phyloP scores from a whole-genome alignment of 2,329 filamentous ascomycete species.

The Xylariaceae sp. region DNA sequence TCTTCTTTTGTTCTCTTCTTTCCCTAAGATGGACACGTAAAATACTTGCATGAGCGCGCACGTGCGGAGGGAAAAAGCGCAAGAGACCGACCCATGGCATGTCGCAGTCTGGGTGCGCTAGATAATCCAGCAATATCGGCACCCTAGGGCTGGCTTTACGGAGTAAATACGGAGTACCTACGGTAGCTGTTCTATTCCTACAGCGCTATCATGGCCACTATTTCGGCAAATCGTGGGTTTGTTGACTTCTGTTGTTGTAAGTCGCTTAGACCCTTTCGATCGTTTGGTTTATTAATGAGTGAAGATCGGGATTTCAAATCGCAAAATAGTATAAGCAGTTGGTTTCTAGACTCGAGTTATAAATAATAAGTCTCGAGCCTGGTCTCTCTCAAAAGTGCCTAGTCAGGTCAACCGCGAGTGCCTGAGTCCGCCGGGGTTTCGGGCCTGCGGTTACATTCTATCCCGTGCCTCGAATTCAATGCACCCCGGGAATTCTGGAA shows the following conservation, averaged over 20 bases:
- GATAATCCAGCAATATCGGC: not conserved
- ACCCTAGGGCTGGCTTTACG: not conserved
- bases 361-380: too few species aligned
- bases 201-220: not conserved
- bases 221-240: not conserved
- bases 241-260: not conserved
- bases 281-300: too few species aligned
- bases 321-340: too few species aligned
- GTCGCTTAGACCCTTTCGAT: not conserved
- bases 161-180: too few species aligned
- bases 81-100: not conserved
- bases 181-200: too few species aligned
- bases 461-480: constrained; percentile 11
- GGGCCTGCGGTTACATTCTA: constrained; percentile 17
- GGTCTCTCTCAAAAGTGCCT: too few species aligned
- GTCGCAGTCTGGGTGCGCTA: not conserved
- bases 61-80: constrained; percentile 6
- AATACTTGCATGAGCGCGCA: constrained; percentile 9
- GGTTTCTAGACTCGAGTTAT: too few species aligned
- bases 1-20: not conserved
- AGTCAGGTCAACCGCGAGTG: too few species aligned
- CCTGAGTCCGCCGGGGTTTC: not conserved
- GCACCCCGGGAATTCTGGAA: constrained; percentile 17
- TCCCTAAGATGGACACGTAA: not conserved
- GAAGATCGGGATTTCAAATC: too few species aligned